Evolutionary conservation across 2,329 filamentous ascomycete genomes (phyloP).

Genomic region (Talaromyces sp.): DNA sequence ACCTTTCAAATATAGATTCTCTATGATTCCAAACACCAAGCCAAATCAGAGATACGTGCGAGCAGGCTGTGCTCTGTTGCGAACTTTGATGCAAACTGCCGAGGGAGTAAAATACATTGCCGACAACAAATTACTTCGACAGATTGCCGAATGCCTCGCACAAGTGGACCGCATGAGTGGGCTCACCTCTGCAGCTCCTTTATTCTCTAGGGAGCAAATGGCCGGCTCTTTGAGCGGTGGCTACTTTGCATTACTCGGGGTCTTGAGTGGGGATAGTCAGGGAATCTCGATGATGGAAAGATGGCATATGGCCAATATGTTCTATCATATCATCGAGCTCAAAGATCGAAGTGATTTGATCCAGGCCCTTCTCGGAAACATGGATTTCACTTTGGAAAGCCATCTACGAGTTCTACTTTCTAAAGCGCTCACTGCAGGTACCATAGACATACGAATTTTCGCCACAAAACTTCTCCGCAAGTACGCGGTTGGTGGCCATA

Average conservation of each 20-base stretch:
- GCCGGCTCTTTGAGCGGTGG: constrained; percentile 82
- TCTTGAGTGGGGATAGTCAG: constrained; percentile 72
- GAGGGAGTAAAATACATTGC: constrained; percentile 81
- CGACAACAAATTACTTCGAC: constrained; percentile 87
- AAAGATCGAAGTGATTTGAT: constrained; percentile 88
- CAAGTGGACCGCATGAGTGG: constrained; percentile 82
- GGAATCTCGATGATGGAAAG: constrained; percentile 86
- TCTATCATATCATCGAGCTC: constrained; percentile 94
- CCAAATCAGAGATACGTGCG: constrained; percentile 91
- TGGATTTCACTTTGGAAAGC: constrained; percentile 84
- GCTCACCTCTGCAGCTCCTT: constrained; percentile 65
- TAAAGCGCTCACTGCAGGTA: constrained; percentile 85
- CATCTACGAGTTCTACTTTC: constrained; percentile 89
- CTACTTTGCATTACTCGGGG: constrained; percentile 89
- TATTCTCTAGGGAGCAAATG: constrained; percentile 82
- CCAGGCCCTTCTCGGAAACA: constrained; percentile 77
- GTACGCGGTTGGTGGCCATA: constrained; percentile 61
- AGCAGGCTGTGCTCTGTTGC: constrained; percentile 81
- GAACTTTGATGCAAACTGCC: constrained; percentile 74
- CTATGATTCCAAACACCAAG: constrained; percentile 81
- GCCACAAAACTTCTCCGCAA: constrained; percentile 81
- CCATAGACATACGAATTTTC: constrained; percentile 84
- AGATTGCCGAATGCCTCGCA: constrained; percentile 91
- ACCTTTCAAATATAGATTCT: constrained; percentile 94
- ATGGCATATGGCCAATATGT: constrained; percentile 99